Evolutionary conservation across 768 basidiomycete genomes (phyloP), one percentile per base, ranked within the genome.

Genomic region (Pilatotrama ljubarskyi): DNA sequence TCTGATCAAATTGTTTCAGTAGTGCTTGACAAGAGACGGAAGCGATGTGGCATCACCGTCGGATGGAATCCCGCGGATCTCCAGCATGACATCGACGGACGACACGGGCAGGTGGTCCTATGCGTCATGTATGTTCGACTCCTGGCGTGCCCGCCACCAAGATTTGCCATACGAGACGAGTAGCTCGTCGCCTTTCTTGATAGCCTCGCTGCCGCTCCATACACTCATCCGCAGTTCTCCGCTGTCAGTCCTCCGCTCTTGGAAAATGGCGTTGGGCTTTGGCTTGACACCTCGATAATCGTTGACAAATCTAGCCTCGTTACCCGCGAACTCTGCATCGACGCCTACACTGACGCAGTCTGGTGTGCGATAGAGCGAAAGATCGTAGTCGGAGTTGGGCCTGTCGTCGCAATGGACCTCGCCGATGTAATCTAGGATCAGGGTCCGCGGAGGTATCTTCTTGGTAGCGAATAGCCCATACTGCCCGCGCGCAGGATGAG

Each of bases 231-330:
- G 76, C 63, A 90, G 72, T 71, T 89, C 90, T 17, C 89, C 92
- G 35, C 63, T 66, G 18, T 59, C 63, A 10, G 77, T 78, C 59
- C 83, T 75, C 37, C 74, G 73, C 41, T 92, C 90, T 50, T 78
- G 75, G 66, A 93, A 93, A 26, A 82, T 65, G 0, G 85, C 88
- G 64, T 94, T 94, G 4, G 91, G 85, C 69, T 77, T 86, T 22
- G 72, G 70, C 49, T 70, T 75, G n/a, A 94, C 78, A 2, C 93
- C 91, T 55, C 95, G 82, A 73, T 88, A 98, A 76, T 96, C 95
- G 66, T 97, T 97, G 59, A 93, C 79, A 70, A 96, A 95, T 67
- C 95, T 78, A 1, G 88, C 88, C 72, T 94, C 91, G 73, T 95
- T 97, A 26, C 95, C 95, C 77, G 83, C 83, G 2, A 43, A 64